phyloP scores from a whole-genome alignment of 352 stramenopile genomes.

The Globisporangium nunn region DNA sequence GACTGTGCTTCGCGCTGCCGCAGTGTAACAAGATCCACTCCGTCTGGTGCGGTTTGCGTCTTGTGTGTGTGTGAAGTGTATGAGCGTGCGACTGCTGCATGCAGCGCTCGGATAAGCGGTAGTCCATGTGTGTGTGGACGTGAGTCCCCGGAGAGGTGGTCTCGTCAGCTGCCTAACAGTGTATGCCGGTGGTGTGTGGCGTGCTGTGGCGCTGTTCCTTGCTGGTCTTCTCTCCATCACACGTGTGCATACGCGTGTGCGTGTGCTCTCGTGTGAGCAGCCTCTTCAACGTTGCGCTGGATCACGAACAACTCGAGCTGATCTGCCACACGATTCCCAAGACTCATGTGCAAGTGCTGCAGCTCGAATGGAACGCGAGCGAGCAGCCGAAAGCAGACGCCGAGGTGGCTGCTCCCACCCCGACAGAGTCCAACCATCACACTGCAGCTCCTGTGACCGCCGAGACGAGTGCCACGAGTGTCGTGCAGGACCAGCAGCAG shows the following conservation, averaged over 20 bases:
- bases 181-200: too few species aligned
- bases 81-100: too few species aligned
- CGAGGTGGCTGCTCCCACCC: neutral
- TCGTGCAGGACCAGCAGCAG: neutral
- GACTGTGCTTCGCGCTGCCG: conserved; percentile 51
- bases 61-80: too few species aligned
- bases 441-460: too few species aligned
- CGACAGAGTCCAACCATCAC: neutral
- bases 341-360: conserved; percentile 42
- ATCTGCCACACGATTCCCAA: conserved; percentile 43
- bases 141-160: too few species aligned
- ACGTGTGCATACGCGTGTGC: neutral
- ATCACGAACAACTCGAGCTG: conserved; percentile 35
- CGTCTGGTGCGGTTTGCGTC: conserved; percentile 28
- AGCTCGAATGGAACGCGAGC: conserved; percentile 63
- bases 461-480: too few species aligned
- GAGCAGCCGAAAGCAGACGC: neutral
- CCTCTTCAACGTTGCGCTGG: conserved; percentile 57
- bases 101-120: too few species aligned
- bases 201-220: too few species aligned
- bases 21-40: conserved; percentile 37
- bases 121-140: too few species aligned
- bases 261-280: conserved; percentile 14
- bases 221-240: too few species aligned
- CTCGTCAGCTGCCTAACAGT: too few species aligned